phyloP scores from a whole-genome alignment of 2,329 filamentous ascomycete species.

The Colletotrichum magnum region DNA sequence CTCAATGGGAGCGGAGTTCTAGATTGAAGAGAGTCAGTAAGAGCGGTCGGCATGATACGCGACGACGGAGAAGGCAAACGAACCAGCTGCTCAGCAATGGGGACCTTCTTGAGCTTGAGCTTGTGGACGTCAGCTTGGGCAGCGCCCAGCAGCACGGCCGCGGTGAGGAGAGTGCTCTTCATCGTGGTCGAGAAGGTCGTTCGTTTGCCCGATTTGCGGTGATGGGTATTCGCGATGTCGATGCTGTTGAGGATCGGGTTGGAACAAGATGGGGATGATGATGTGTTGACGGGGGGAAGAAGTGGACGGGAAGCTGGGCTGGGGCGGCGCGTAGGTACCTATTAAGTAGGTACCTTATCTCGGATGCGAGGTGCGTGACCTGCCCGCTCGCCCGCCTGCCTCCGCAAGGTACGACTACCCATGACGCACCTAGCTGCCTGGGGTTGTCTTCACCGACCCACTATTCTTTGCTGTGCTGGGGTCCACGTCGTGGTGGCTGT shows the following conservation, averaged over 20 bases:
- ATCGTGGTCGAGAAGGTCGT: conserved; percentile 66
- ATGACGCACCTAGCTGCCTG: conserved; percentile 15
- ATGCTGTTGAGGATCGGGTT: conserved; percentile 26
- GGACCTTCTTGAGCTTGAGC: conserved; percentile 98
- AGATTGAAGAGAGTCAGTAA: conserved; percentile 38
- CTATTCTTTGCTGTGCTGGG: background rate
- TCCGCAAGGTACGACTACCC: conserved; percentile 32
- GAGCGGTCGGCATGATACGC: background rate
- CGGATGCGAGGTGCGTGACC: conserved; percentile 17
- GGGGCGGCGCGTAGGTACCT: conserved; percentile 34
- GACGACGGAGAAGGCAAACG: conserved; percentile 52
- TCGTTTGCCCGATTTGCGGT: conserved; percentile 23
- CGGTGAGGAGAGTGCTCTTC: conserved; percentile 87
- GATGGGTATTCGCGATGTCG: conserved; percentile 29
- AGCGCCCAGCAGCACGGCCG: conserved; percentile 85
- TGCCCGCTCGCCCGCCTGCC: conserved; percentile 36
- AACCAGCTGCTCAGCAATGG: conserved; percentile 92
- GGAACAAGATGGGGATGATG: conserved; percentile 30
- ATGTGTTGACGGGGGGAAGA: conserved; percentile 40
- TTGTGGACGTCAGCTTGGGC: conserved; percentile 91
- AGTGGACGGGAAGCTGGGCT: conserved; percentile 8
- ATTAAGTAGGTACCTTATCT: conserved; percentile 37
- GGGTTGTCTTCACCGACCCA: conserved; percentile 4
- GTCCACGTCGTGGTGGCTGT: background rate
- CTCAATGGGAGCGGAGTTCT: conserved; percentile 85